Conservation (phyloP, 2,329 filamentous ascomycete genomes). For the Cladophialophora immunda region DNA sequence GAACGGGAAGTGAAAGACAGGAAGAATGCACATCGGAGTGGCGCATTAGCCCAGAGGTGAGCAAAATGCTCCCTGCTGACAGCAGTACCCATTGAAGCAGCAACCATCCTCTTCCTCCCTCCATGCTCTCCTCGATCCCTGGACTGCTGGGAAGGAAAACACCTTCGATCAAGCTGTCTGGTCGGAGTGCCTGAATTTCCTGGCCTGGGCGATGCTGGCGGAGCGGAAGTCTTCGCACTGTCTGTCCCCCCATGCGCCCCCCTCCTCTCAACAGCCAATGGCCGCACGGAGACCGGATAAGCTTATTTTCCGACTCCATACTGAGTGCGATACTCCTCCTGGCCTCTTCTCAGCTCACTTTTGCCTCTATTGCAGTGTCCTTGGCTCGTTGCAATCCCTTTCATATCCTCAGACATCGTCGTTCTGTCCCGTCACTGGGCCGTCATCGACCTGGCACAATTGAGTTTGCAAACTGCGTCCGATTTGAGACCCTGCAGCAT, state of each 20-base stretch:
- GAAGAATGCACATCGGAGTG: not conserved
- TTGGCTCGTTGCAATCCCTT: not conserved
- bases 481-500: slow-evolving; percentile 7
- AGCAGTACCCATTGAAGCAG: not conserved
- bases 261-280: slow-evolving; percentile 5
- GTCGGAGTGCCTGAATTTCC: not conserved
- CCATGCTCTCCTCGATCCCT: not conserved
- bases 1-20: not conserved
- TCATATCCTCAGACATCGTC: not conserved
- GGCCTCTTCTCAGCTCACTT: not conserved
- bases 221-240: not conserved
- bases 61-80: not conserved
- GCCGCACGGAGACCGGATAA: not conserved
- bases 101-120: not conserved
- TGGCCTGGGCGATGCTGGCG: not conserved
- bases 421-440: slow-evolving; percentile 1
- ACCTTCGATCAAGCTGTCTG: not conserved
- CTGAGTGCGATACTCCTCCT: not conserved
- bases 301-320: slow-evolving; percentile 10
- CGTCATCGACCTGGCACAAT: slow-evolving; percentile 6
- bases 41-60: not conserved
- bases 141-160: not conserved
- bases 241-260: not conserved
- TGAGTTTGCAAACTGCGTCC: not conserved
- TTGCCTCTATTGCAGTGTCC: not conserved